Conservation (phyloP, 371 early-diverging fungal species). For the Enterocytospora artemiae region DNA sequence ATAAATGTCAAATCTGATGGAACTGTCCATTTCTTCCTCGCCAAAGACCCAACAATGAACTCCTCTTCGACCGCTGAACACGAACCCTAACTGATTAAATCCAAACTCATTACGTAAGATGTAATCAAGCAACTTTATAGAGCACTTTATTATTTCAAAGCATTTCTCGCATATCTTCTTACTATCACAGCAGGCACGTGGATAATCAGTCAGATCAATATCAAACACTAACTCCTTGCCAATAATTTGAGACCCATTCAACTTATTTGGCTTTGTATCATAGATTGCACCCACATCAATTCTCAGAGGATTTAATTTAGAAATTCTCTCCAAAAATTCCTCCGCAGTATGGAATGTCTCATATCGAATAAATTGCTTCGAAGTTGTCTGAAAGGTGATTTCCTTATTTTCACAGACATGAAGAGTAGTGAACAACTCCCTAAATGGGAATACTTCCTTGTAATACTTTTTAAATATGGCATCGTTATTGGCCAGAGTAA, state of each 20-base stretch:
- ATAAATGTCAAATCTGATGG: constrained; percentile 71
- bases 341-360: constrained; percentile 66
- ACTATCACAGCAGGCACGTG: constrained; percentile 78
- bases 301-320: constrained; percentile 67
- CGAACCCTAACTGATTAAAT: constrained; percentile 80
- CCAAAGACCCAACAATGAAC: constrained; percentile 97
- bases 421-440: constrained; percentile 39
- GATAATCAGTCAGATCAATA: constrained; percentile 98
- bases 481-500: neutral
- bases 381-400: constrained; percentile 72
- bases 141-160: constrained; percentile 79
- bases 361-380: constrained; percentile 73
- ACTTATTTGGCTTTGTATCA: constrained; percentile 62
- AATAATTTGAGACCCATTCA: constrained; percentile 65
- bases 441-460: constrained; percentile 43
- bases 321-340: constrained; percentile 68
- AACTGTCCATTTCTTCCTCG: constrained; percentile 64
- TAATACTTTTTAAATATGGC: constrained; percentile 37
- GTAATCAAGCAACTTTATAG: constrained; percentile 71
- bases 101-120: constrained; percentile 74
- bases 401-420: constrained; percentile 62
- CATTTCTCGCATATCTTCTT: constrained; percentile 72
- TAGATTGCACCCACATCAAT: constrained; percentile 95
- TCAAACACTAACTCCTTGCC: constrained; percentile 93
- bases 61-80: constrained; percentile 91